Conservation (phyloP, 2,329 filamentous ascomycete genomes). For the Alternaria ethzedia region DNA sequence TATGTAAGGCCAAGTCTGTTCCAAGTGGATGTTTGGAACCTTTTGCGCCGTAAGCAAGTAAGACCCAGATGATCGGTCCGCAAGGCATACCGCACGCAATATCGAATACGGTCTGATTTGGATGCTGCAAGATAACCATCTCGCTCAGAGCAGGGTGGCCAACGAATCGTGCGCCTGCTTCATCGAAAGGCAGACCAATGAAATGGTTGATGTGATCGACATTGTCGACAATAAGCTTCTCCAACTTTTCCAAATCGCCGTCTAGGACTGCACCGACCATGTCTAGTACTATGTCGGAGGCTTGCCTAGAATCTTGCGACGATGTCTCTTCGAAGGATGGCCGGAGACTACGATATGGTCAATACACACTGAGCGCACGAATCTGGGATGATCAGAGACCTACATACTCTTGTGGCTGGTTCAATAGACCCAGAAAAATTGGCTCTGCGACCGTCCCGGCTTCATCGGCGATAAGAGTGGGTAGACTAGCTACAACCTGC, state of each 20-base stretch:
- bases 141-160: conserved; percentile 31
- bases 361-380: neutral
- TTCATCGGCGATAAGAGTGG: neutral
- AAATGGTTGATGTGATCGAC: conserved; percentile 36
- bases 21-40: conserved; percentile 41
- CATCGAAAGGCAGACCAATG: conserved; percentile 39
- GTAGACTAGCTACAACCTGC: conserved; percentile 10
- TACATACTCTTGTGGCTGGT: conserved; percentile 16
- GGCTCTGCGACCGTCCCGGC: conserved; percentile 10
- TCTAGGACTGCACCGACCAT: conserved; percentile 39
- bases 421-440: conserved; percentile 14
- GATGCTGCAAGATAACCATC: conserved; percentile 40
- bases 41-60: conserved; percentile 37
- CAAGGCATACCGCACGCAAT: conserved; percentile 41
- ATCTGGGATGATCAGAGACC: neutral
- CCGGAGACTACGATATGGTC: conserved; percentile 13
- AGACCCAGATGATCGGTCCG: conserved; percentile 32
- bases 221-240: conserved; percentile 32
- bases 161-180: conserved; percentile 28
- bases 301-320: conserved; percentile 15
- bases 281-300: conserved; percentile 27
- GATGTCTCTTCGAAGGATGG: conserved; percentile 18
- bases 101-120: conserved; percentile 40
- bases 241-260: conserved; percentile 31
- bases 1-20: conserved; percentile 42